Evolutionary conservation across 1,284 basidiomycete genomes (phyloP).

Genomic region (Boletus mariae): DNA sequence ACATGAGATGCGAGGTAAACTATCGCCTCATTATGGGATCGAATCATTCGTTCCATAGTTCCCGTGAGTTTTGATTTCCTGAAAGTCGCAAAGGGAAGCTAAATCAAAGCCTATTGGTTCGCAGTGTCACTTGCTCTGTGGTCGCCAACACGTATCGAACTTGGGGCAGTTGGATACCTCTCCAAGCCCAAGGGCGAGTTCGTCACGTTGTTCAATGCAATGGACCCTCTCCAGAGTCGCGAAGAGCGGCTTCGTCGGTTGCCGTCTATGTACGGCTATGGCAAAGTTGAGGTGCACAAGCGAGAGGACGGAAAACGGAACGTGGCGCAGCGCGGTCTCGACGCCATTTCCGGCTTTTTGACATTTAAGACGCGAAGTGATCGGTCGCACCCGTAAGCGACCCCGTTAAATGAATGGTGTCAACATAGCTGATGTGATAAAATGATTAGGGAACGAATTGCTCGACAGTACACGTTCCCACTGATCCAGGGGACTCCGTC

Average conservation of each 20-base stretch:
- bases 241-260: conserved; percentile 34
- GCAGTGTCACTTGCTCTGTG: conserved; percentile 70
- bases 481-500: conserved; percentile 61
- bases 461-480: conserved; percentile 55
- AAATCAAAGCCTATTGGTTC: not conserved
- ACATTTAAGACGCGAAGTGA: conserved; percentile 40
- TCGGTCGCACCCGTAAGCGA: conserved; percentile 36
- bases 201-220: conserved; percentile 65
- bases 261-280: conserved; percentile 55
- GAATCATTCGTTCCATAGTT: conserved; percentile 65
- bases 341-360: conserved; percentile 52
- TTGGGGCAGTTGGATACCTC: conserved; percentile 74
- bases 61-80: conserved; percentile 44
- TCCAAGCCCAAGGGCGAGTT: conserved; percentile 60
- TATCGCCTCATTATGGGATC: conserved; percentile 50
- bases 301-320: conserved; percentile 52
- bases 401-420: not conserved
- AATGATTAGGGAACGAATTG: conserved; percentile 41
- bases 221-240: conserved; percentile 44
- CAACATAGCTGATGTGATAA: conserved; percentile 6
- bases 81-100: not conserved
- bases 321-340: conserved; percentile 51
- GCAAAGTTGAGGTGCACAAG: conserved; percentile 42
- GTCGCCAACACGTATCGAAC: conserved; percentile 54
- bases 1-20: conserved; percentile 53